These are phyloP conservation scores for Trypanosoma avium DNA, from an alignment of 208 protist species.

Conservation along the genomic window DNA sequence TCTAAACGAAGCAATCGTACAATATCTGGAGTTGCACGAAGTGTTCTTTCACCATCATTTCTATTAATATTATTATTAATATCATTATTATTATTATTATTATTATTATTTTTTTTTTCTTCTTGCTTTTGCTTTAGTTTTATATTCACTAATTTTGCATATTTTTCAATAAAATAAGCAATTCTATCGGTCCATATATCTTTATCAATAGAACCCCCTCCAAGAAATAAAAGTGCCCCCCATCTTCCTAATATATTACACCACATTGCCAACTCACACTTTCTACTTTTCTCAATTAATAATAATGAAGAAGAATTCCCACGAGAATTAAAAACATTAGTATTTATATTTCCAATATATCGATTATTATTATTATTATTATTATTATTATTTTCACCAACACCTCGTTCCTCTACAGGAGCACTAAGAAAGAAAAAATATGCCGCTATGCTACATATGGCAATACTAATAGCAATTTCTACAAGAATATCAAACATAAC, in stretches of 20 bases:
- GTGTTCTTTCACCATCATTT: neutral
- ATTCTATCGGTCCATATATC: slow-evolving; percentile 72
- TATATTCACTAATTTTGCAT: slow-evolving; percentile 11
- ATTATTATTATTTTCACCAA: slow-evolving; percentile 2
- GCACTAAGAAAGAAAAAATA: slow-evolving; percentile 73
- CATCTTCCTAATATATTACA: slow-evolving; percentile 60
- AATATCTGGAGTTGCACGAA: slow-evolving; percentile 7
- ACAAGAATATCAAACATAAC: slow-evolving; percentile 51
- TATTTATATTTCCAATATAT: neutral
- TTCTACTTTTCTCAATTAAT: slow-evolving; percentile 11
- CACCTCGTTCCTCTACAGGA: slow-evolving; percentile 40
- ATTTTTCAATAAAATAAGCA: slow-evolving; percentile 37
- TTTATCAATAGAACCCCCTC: slow-evolving; percentile 52
- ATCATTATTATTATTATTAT: too few relatives aligned
- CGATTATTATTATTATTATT: neutral
- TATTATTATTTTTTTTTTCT: neutral
- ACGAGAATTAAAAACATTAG: neutral
- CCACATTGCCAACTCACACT: slow-evolving; percentile 59
- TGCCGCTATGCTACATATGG: slow-evolving; percentile 40
- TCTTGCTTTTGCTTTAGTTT: slow-evolving; percentile 5
- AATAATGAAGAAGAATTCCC: too few relatives aligned
- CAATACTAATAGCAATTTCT: slow-evolving; percentile 69
- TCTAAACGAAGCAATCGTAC: slow-evolving; percentile 19
- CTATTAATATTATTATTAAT: neutral
- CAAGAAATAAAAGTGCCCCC: slow-evolving; percentile 57